phyloP scores from a whole-genome alignment of 2,329 filamentous ascomycete genomes.

The Colletotrichum limetticola region DNA sequence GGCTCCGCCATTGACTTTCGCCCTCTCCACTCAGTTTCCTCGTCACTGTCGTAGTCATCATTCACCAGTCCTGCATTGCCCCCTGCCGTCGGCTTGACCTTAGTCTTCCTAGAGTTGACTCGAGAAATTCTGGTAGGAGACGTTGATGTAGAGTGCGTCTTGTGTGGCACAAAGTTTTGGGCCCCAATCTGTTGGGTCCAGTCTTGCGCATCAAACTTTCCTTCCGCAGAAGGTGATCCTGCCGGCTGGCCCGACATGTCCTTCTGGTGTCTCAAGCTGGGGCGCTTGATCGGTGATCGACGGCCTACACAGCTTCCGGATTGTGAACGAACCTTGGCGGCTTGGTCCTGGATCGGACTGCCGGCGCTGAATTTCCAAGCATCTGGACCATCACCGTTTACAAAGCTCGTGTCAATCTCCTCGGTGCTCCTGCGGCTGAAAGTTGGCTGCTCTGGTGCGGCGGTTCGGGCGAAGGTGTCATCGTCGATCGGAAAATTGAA shows the following conservation, averaged over 20 bases:
- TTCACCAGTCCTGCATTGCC: constrained; percentile 58
- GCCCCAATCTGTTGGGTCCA: constrained; percentile 66
- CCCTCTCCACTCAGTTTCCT: constrained; percentile 49
- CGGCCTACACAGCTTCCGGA: constrained; percentile 53
- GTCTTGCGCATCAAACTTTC: constrained; percentile 60
- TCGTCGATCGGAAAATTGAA: constrained; percentile 61
- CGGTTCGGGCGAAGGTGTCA: constrained; percentile 50
- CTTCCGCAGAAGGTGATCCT: constrained; percentile 35
- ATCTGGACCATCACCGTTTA: constrained; percentile 56
- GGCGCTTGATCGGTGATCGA: constrained; percentile 50
- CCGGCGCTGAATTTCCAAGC: constrained; percentile 66
- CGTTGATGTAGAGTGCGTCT: constrained; percentile 48
- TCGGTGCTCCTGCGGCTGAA: constrained; percentile 65
- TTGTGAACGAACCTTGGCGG: constrained; percentile 49
- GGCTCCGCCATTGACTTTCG: constrained; percentile 45
- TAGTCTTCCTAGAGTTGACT: constrained; percentile 67
- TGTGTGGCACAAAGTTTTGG: constrained; percentile 63
- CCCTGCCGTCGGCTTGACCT: constrained; percentile 59
- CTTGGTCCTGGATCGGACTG: constrained; percentile 43
- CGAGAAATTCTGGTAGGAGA: constrained; percentile 58
- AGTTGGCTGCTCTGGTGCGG: constrained; percentile 47
- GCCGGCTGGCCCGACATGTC: constrained; percentile 29
- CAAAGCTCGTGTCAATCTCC: constrained; percentile 71
- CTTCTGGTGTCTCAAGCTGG: constrained; percentile 39
- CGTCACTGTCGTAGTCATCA: constrained; percentile 58